Evolutionary conservation across 1,139 yeast genomes (phyloP).

Genomic region (Blastobotrys niveus): DNA sequence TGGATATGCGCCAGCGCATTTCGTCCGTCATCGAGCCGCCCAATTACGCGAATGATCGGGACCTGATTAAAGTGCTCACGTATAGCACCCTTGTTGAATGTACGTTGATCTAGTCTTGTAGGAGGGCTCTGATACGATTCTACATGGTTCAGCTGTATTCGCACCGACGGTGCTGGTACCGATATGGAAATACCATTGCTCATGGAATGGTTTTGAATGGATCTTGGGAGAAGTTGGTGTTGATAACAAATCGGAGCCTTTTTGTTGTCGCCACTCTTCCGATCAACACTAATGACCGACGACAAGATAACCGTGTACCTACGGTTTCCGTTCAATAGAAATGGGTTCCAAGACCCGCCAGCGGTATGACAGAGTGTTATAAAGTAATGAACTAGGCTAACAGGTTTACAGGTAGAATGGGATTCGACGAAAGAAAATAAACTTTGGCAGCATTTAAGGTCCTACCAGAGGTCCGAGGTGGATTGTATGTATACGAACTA

Average conservation of each 20-base stretch:
- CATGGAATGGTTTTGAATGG: too few relatives aligned
- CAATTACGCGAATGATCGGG: conserved; percentile 75
- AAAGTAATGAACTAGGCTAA: too few relatives aligned
- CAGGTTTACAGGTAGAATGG: conserved; percentile 34
- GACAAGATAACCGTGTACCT: conserved; percentile 32
- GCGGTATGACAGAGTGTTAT: conserved; percentile 29
- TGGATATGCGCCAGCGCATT: conserved; percentile 67
- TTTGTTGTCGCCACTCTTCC: not conserved
- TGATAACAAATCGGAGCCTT: not conserved
- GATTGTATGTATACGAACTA: conserved; percentile 39
- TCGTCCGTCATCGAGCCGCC: conserved; percentile 53
- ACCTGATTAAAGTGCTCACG: conserved; percentile 40
- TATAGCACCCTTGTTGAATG: conserved; percentile 24
- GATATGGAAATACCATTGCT: not conserved
- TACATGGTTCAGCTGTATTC: conserved; percentile 36
- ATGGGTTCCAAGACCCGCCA: conserved; percentile 39
- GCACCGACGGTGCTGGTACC: not conserved
- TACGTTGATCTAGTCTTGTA: conserved; percentile 38
- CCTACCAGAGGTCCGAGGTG: conserved; percentile 35
- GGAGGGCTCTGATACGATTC: conserved; percentile 60
- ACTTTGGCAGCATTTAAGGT: conserved; percentile 38
- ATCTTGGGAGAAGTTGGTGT: too few relatives aligned
- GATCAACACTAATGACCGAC: not conserved
- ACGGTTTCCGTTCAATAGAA: conserved; percentile 38
- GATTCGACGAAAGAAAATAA: conserved; percentile 37